These are phyloP conservation scores for Murraya paniculata DNA, from an alignment of 345 rosid species.

Conservation along the genomic window DNA sequence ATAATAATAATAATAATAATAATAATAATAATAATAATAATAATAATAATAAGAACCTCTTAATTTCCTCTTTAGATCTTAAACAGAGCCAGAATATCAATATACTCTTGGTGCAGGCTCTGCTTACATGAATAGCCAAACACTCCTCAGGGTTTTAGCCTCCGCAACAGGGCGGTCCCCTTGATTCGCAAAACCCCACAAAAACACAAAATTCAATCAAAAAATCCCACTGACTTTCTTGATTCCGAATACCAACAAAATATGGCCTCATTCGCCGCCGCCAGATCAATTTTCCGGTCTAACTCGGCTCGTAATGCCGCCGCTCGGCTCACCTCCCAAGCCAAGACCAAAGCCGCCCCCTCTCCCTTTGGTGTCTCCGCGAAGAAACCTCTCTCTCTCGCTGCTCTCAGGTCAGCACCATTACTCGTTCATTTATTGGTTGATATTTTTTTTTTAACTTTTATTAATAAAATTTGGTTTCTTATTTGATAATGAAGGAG, in stretches of 20 bases:
- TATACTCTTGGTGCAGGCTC: background rate
- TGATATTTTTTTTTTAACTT: background rate
- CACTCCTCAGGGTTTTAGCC: slow-evolving; percentile 2
- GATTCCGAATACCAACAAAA: slow-evolving; percentile 13
- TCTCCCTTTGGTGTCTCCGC: slow-evolving; percentile 49
- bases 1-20: no score
- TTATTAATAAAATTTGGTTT: background rate
- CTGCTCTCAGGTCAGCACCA: slow-evolving; percentile 52
- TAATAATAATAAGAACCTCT: no score
- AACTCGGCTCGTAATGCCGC: slow-evolving; percentile 50
- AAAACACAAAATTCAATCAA: background rate
- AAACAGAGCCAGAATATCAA: background rate
- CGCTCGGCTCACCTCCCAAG: slow-evolving; percentile 47
- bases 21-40: no score
- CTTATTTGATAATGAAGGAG: slow-evolving; percentile 18
- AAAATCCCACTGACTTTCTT: background rate
- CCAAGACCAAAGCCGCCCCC: slow-evolving; percentile 44
- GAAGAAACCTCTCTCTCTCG: slow-evolving; percentile 40
- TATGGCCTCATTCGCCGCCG: slow-evolving; percentile 66
- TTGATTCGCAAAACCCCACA: background rate
- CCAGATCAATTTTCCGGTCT: slow-evolving; percentile 76
- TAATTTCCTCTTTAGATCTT: background rate
- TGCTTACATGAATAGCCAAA: background rate
- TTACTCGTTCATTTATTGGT: background rate
- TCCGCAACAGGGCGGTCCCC: background rate